Evolutionary conservation across 148 eudicot genomes (phyloP).

Genomic region (Rhododendron williamsianum): DNA sequence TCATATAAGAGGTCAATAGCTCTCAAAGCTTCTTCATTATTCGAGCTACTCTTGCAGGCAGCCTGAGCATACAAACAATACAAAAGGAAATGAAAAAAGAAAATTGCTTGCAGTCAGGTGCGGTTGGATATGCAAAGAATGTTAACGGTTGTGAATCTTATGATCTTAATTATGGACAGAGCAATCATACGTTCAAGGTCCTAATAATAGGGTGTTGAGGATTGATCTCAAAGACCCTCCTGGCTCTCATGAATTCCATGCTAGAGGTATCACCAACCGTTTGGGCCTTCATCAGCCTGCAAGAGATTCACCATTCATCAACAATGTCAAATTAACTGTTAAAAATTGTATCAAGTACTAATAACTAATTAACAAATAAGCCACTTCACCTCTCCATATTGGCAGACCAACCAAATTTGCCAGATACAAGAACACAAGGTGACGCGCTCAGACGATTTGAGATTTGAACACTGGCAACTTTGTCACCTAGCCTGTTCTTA

Average conservation of each 20-base stretch:
- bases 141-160: background rate
- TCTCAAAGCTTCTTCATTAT: slow-evolving; percentile 76
- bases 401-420: slow-evolving; percentile 96
- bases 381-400: slow-evolving; percentile 88
- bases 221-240: slow-evolving; percentile 91
- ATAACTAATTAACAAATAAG: background rate
- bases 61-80: slow-evolving; percentile 35
- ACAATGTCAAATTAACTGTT: background rate
- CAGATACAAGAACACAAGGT: slow-evolving; percentile 92
- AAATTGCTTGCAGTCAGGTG: background rate
- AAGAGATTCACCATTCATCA: slow-evolving; percentile 10
- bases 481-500: slow-evolving; percentile 81
- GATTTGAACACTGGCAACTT: slow-evolving; percentile 87
- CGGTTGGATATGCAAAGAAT: background rate
- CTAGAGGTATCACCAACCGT: slow-evolving; percentile 51
- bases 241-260: slow-evolving; percentile 76
- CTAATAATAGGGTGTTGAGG: slow-evolving; percentile 77
- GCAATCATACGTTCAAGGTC: slow-evolving; percentile 62
- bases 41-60: slow-evolving; percentile 53
- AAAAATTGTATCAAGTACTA: background rate
- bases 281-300: slow-evolving; percentile 93
- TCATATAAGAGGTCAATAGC: slow-evolving; percentile 91
- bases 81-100: slow-evolving; percentile 2
- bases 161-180: slow-evolving; percentile 5
- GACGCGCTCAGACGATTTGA: slow-evolving; percentile 84